Evolutionary conservation across 345 rosid genomes (phyloP).

Genomic region (Camelina neglecta): DNA sequence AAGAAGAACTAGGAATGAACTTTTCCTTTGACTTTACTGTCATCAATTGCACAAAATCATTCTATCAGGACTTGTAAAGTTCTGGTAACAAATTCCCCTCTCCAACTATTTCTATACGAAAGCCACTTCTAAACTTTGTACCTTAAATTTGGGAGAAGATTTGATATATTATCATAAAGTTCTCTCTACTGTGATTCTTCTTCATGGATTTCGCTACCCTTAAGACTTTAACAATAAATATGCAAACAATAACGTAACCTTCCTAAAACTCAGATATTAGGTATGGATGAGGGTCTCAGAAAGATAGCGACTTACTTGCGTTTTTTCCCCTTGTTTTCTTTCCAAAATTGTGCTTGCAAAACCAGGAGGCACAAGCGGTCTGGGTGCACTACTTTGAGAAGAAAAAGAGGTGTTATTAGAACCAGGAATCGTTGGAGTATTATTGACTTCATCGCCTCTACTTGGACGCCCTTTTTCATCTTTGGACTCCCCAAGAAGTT

Average conservation of each 20-base stretch:
- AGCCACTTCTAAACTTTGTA: constrained; percentile 5
- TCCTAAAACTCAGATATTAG: constrained; percentile 12
- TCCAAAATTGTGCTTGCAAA: constrained; percentile 60
- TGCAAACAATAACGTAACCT: constrained; percentile 19
- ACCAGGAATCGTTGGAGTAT: constrained; percentile 42
- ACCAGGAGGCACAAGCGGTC: constrained; percentile 99
- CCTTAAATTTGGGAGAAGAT: constrained; percentile 2
- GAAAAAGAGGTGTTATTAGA: constrained; percentile 49
- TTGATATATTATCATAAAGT: constrained; percentile 5
- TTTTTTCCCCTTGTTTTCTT: constrained; percentile 57
- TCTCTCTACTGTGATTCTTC: constrained; percentile 1
- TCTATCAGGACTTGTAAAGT: constrained; percentile 5
- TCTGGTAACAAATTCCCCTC: constrained; percentile 22
- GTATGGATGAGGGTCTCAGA: constrained; percentile 54
- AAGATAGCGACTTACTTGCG: constrained; percentile 46
- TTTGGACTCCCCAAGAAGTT: constrained; percentile 65
- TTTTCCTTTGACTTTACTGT: constrained; percentile 16
- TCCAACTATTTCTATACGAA: constrained; percentile 16
- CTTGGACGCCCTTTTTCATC: constrained; percentile 57
- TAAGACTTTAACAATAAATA: constrained; percentile 13
- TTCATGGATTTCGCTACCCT: constrained; percentile 6
- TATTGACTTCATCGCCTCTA: constrained; percentile 50
- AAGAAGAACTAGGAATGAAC: constrained; percentile 5
- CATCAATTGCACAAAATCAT: constrained; percentile 24
- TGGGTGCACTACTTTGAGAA: constrained; percentile 60